Evolutionary conservation across 2,329 filamentous ascomycete genomes (phyloP).

Genomic region (Colletotrichum spinosum): DNA sequence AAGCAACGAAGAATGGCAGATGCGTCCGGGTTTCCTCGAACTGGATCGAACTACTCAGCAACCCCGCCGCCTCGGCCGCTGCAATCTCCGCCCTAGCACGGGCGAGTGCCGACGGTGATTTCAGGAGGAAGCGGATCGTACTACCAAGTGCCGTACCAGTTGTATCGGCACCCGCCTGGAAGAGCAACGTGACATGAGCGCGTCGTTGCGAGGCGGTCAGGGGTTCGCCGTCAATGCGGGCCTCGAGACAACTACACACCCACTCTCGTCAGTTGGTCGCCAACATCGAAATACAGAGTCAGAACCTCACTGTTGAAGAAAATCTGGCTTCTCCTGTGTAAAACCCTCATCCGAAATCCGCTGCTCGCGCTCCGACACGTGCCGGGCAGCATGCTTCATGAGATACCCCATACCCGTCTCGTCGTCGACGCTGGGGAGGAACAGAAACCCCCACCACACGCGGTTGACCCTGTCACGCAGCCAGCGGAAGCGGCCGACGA

Average conservation of each 20-base stretch:
- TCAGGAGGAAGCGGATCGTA: conserved; percentile 26
- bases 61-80: neutral
- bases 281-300: neutral
- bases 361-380: conserved; percentile 15
- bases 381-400: conserved; percentile 23
- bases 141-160: conserved; percentile 26
- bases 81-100: conserved; percentile 11
- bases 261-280: too few species aligned
- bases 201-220: conserved; percentile 15
- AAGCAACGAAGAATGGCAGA: conserved; percentile 22
- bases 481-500: conserved; percentile 19
- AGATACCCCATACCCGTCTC: conserved; percentile 27
- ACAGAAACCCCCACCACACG: neutral
- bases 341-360: conserved; percentile 13
- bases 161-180: conserved; percentile 29
- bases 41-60: conserved; percentile 8
- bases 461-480: conserved; percentile 12
- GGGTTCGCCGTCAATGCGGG: conserved; percentile 20
- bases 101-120: neutral
- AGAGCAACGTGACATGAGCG: conserved; percentile 23
- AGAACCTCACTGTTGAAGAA: conserved; percentile 13
- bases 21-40: conserved; percentile 23
- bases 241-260: conserved; percentile 12
- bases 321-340: conserved; percentile 18
- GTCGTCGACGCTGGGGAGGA: conserved; percentile 18